A percentile compares a stretch with the other conserved stretches of the same genome.
phyloP scores from a whole-genome alignment of 768 basidiomycete species.

The Kwoniella europaea region DNA sequence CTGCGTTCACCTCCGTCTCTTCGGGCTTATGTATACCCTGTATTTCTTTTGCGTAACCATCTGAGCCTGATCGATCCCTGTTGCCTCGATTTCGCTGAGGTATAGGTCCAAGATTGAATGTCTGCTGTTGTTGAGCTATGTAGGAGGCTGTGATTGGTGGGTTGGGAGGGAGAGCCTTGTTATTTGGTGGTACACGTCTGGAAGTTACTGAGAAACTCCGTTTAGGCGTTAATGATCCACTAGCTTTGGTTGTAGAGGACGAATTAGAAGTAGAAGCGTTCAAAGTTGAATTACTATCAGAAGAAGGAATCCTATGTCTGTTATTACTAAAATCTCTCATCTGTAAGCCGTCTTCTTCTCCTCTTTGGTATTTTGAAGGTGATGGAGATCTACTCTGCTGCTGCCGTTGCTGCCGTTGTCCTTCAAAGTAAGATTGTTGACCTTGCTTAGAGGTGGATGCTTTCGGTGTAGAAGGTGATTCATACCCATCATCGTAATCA shows the following conservation, averaged over 20 bases:
- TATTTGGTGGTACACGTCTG: slow-evolving; percentile 1
- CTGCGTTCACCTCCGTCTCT: slow-evolving; percentile 12
- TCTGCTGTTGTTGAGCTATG: not conserved
- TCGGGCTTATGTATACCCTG: slow-evolving; percentile 14
- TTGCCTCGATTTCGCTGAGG: not conserved
- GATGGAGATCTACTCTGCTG: slow-evolving; percentile 1
- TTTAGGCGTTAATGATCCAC: slow-evolving; percentile 22
- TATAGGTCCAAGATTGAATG: slow-evolving; percentile 10
- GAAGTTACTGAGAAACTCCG: slow-evolving; percentile 19
- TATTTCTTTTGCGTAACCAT: slow-evolving; percentile 16
- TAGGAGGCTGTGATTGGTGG: not conserved
- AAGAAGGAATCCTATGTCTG: slow-evolving; percentile 4
- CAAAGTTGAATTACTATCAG: slow-evolving; percentile 11
- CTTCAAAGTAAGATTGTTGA: slow-evolving; percentile 31
- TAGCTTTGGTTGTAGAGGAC: not conserved
- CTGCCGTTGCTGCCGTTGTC: not conserved
- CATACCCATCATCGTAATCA: slow-evolving; percentile 20
- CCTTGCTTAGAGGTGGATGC: slow-evolving; percentile 21
- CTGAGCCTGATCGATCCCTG: slow-evolving; percentile 12
- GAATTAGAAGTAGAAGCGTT: not conserved
- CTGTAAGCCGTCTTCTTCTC: not conserved
- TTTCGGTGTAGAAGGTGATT: slow-evolving; percentile 40
- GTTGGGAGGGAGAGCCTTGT: slow-evolving; percentile 22
- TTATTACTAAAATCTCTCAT: slow-evolving; percentile 3
- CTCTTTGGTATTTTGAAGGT: slow-evolving; percentile 9